Conservation (phyloP, 2,329 filamentous ascomycete species). For the Ophiostoma montium region DNA sequence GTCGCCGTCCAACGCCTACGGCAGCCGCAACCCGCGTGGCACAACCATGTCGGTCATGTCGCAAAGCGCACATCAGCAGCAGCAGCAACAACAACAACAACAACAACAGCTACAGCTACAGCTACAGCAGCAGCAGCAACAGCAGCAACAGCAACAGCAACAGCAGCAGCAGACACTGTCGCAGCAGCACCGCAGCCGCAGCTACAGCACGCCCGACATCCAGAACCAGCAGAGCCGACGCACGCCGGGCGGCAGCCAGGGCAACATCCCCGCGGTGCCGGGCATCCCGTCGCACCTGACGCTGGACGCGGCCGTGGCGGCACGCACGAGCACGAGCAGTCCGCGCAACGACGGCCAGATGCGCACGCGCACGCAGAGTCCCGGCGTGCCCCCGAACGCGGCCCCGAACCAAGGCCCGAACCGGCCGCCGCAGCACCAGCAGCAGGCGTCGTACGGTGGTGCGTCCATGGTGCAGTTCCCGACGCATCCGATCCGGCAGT, state of each 20-base stretch:
- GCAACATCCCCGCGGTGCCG: constrained; percentile 52
- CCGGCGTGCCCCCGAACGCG: constrained; percentile 51
- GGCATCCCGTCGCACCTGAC: constrained; percentile 60
- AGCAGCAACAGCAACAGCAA: constrained; percentile 69
- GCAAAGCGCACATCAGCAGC: constrained; percentile 36
- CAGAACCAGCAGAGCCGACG: constrained; percentile 52
- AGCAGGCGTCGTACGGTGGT: constrained; percentile 26
- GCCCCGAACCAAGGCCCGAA: too few species aligned
- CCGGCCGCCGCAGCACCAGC: constrained; percentile 32
- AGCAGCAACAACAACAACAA: constrained; percentile 26
- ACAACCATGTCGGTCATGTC: constrained; percentile 64
- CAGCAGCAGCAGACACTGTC: constrained; percentile 37
- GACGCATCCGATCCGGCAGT: constrained; percentile 37
- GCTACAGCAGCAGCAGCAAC: constrained; percentile 21
- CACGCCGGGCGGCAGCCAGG: constrained; percentile 38
- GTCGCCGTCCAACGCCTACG: constrained; percentile 47
- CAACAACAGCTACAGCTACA: constrained; percentile 71
- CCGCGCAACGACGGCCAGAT: constrained; percentile 55
- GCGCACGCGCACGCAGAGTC: constrained; percentile 56
- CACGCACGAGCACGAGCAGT: constrained; percentile 70
- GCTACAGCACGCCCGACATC: constrained; percentile 91
- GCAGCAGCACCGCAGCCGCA: constrained; percentile 57
- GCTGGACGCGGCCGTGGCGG: constrained; percentile 46
- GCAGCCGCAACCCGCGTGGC: constrained; percentile 51
- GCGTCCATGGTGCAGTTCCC: constrained; percentile 43